Percentiles rank a stretch among this genome's conserved stretches.
These are phyloP conservation scores for Nakazawaea molendinolei DNA, from an alignment of 805 yeast genomes.

Conservation along the genomic window DNA sequence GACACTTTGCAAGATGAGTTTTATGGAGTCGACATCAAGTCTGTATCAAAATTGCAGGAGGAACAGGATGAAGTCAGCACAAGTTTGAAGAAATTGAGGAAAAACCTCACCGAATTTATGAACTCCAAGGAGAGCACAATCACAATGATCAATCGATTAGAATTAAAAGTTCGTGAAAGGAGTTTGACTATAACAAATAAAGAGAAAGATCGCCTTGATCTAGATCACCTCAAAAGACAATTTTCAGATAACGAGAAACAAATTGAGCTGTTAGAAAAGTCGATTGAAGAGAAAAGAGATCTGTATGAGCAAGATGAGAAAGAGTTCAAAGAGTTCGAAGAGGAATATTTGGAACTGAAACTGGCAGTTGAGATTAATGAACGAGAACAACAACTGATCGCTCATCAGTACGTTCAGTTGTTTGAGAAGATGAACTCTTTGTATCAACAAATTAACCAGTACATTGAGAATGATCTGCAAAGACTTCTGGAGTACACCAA, in stretches of 20 bases:
- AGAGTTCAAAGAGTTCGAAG: conserved; percentile 19
- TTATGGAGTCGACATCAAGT: conserved; percentile 18
- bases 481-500: conserved; percentile 4
- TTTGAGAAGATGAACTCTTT: background rate
- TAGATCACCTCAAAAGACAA: conserved; percentile 30
- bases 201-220: conserved; percentile 45
- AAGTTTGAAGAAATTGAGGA: conserved; percentile 35
- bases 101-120: conserved; percentile 21
- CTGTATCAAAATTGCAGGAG: conserved; percentile 41
- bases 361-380: background rate
- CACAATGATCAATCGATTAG: conserved; percentile 37
- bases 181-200: conserved; percentile 43
- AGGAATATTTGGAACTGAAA: conserved; percentile 11
- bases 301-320: conserved; percentile 8
- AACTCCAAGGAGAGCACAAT: conserved; percentile 40
- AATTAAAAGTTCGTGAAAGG: conserved; percentile 46
- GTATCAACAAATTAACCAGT: background rate
- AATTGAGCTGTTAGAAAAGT: conserved; percentile 16
- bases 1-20: conserved; percentile 27
- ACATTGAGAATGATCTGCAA: background rate
- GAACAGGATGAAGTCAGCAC: conserved; percentile 30
- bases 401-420: background rate
- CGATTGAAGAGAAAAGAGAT: conserved; percentile 11
- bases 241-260: conserved; percentile 29
- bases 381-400: background rate